phyloP scores from a whole-genome alignment of 768 basidiomycete genomes.

The Calocera viscosa region DNA sequence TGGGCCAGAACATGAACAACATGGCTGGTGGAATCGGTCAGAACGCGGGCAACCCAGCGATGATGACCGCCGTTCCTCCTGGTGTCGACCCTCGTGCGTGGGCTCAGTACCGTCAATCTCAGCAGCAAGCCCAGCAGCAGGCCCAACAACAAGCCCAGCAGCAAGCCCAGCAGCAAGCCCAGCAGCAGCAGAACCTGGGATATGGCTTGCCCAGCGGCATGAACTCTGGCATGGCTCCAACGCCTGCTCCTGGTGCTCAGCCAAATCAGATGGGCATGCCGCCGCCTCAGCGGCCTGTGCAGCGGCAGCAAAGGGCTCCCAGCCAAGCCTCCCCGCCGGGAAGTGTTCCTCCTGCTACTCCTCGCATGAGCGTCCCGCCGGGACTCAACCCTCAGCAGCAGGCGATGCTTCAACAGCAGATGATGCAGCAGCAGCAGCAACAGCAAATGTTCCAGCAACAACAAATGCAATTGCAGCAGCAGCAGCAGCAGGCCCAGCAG shows the following conservation, averaged over 20 bases:
- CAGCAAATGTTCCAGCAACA: neutral
- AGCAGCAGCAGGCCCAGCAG: neutral
- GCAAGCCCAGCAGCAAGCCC: too few relatives aligned
- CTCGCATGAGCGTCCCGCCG: conserved; percentile 1
- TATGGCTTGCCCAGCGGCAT: neutral
- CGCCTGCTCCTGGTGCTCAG: neutral
- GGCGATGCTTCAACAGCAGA: neutral
- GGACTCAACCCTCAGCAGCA: conserved; percentile 1
- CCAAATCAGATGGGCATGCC: conserved; percentile 5
- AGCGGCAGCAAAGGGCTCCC: neutral
- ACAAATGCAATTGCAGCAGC: neutral
- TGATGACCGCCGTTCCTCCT: neutral
- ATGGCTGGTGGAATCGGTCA: neutral
- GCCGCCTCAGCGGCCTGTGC: neutral
- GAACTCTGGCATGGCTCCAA: neutral
- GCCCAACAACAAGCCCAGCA: neutral
- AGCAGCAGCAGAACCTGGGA: neutral
- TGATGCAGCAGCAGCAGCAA: neutral
- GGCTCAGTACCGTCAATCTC: neutral
- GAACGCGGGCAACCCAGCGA: neutral
- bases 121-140: neutral
- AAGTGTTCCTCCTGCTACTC: neutral
- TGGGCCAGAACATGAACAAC: neutral
- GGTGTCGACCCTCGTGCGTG: neutral
- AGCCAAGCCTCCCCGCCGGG: neutral